These are phyloP conservation scores for Yamadazyma blattariae DNA, from an alignment of 1,139 yeast genomes.

Conservation along the genomic window DNA sequence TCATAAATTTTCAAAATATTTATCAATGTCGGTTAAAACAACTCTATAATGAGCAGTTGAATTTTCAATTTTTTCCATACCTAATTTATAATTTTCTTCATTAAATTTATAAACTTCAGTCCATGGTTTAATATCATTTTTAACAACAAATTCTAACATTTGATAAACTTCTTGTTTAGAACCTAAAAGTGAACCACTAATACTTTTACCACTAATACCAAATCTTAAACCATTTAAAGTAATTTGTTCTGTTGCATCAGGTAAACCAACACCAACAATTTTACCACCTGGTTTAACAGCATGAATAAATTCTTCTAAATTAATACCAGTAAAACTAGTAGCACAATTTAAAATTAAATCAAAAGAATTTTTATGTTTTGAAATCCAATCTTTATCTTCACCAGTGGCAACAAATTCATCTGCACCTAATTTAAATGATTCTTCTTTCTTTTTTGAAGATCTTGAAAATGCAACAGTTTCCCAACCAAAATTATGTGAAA, in stretches of 20 bases:
- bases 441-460: slow-evolving; percentile 31
- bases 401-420: slow-evolving; percentile 36
- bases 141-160: slow-evolving; percentile 50
- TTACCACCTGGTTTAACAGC: slow-evolving; percentile 34
- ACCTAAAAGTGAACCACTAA: slow-evolving; percentile 44
- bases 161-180: slow-evolving; percentile 52
- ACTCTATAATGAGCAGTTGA: slow-evolving; percentile 53
- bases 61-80: slow-evolving; percentile 36
- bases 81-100: slow-evolving; percentile 26
- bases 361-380: slow-evolving; percentile 30
- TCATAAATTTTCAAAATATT: slow-evolving; percentile 3
- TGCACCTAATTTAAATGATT: slow-evolving; percentile 37
- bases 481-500: slow-evolving; percentile 44
- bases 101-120: slow-evolving; percentile 38
- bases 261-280: slow-evolving; percentile 53
- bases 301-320: slow-evolving; percentile 29
- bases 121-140: slow-evolving; percentile 22
- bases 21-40: slow-evolving; percentile 39
- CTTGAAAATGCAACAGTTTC: slow-evolving; percentile 41
- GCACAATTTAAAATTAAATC: slow-evolving; percentile 52
- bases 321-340: slow-evolving; percentile 35
- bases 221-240: slow-evolving; percentile 18
- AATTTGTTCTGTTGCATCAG: slow-evolving; percentile 20
- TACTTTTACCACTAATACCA: slow-evolving; percentile 37
- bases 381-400: slow-evolving; percentile 36